Conservation (phyloP, 2,329 filamentous ascomycete species). For the Pseudogymnoascus destructans region DNA sequence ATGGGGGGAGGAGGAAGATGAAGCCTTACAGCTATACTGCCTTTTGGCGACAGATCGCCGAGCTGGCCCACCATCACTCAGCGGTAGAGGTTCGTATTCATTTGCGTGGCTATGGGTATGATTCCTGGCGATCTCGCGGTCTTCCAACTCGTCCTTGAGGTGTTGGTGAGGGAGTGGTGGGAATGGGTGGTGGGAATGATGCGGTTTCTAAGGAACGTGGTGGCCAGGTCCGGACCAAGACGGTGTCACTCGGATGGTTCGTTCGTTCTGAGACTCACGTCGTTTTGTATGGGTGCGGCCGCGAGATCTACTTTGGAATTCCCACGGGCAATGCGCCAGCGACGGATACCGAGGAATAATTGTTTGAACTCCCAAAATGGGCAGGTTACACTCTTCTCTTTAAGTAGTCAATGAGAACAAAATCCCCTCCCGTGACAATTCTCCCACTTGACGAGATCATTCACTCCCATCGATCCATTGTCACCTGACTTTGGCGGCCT, state of each 20-base stretch:
- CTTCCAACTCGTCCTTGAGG: neutral
- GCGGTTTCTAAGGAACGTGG: neutral
- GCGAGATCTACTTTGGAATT: neutral
- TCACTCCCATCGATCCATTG: neutral
- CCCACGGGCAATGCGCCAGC: neutral
- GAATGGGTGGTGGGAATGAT: neutral
- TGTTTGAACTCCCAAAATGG: neutral
- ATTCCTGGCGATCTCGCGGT: neutral
- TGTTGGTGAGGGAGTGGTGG: neutral
- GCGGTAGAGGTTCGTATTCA: slow-evolving; percentile 10
- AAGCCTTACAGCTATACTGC: slow-evolving; percentile 57
- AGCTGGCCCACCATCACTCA: slow-evolving; percentile 49
- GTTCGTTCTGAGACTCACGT: slow-evolving; percentile 5
- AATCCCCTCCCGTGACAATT: neutral
- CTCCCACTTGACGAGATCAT: slow-evolving; percentile 3
- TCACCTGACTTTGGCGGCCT: neutral
- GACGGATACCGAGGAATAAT: too few relatives aligned
- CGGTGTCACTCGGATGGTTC: slow-evolving; percentile 5
- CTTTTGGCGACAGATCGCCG: slow-evolving; percentile 63
- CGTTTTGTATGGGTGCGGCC: neutral
- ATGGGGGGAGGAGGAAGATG: neutral
- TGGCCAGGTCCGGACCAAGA: neutral
- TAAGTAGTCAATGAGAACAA: neutral
- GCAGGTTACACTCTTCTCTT: neutral
- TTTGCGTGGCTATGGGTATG: neutral